Conservation (phyloP, 2,329 filamentous ascomycete genomes). For the Ascocoryne sarcoides region DNA sequence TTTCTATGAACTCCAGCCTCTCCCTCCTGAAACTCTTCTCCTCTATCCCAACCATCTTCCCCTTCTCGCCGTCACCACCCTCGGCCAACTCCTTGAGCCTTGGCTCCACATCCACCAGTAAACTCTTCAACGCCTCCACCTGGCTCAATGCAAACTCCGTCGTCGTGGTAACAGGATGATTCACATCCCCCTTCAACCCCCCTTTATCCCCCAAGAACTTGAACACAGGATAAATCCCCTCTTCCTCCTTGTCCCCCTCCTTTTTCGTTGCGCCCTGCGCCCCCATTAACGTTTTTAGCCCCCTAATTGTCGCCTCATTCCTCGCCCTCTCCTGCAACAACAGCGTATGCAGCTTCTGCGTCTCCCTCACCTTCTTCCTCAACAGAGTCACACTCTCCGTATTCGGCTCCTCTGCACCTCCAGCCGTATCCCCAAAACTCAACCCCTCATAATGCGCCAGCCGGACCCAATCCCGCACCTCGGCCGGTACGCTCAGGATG, state of each 20-base stretch:
- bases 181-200: slow-evolving; percentile 41
- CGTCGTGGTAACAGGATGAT: slow-evolving; percentile 57
- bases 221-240: slow-evolving; percentile 30
- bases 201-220: slow-evolving; percentile 50
- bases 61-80: slow-evolving; percentile 32
- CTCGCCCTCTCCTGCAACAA: slow-evolving; percentile 61
- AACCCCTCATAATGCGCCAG: slow-evolving; percentile 69
- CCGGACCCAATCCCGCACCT: slow-evolving; percentile 67
- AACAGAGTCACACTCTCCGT: slow-evolving; percentile 63
- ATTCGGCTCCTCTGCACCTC: slow-evolving; percentile 39
- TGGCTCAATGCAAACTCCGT: slow-evolving; percentile 75
- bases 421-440: slow-evolving; percentile 24
- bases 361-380: slow-evolving; percentile 66
- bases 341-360: slow-evolving; percentile 62
- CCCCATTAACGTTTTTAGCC: slow-evolving; percentile 51
- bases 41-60: slow-evolving; percentile 26
- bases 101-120: slow-evolving; percentile 60
- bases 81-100: slow-evolving; percentile 43
- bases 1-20: slow-evolving; percentile 75
- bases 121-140: slow-evolving; percentile 64
- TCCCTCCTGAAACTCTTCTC: slow-evolving; percentile 57
- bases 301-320: slow-evolving; percentile 62
- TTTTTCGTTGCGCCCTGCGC: slow-evolving; percentile 35
- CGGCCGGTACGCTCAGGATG: slow-evolving; percentile 63
- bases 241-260: slow-evolving; percentile 11